These are phyloP conservation scores for Stropharia rugosoannulata DNA, from an alignment of 768 basidiomycete species.

Conservation along the genomic window DNA sequence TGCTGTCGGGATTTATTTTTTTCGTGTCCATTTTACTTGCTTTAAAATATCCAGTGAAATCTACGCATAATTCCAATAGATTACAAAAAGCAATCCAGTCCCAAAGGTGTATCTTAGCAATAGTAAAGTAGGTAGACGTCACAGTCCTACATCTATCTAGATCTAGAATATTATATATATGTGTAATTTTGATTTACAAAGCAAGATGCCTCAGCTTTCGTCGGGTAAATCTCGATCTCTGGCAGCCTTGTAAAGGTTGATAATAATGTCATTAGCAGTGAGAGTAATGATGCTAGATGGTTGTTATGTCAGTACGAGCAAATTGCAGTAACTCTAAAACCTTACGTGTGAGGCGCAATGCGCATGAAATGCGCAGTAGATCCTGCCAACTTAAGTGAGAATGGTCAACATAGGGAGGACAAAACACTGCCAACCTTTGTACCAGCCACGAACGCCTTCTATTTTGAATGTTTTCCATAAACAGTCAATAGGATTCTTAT, in stretches of 20 bases:
- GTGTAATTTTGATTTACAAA: neutral
- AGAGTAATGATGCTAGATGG: conserved; percentile 78
- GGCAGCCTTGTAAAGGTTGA: conserved; percentile 59
- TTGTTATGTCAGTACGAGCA: neutral
- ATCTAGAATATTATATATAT: neutral
- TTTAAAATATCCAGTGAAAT: no score
- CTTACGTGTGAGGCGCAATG: conserved; percentile 90
- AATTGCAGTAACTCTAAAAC: neutral
- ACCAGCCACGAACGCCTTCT: conserved; percentile 93
- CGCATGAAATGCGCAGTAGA: conserved; percentile 92
- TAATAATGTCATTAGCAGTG: conserved; percentile 82
- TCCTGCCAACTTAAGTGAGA: conserved; percentile 40
- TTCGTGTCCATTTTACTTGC: no score
- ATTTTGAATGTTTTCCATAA: conserved; percentile 92
- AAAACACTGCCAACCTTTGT: conserved; percentile 64
- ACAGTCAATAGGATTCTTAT: conserved; percentile 93
- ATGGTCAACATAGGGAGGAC: neutral
- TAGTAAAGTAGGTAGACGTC: no score
- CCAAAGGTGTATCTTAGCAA: no score
- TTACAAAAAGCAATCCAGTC: no score
- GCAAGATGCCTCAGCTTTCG: conserved; percentile 18
- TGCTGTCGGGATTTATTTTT: no score
- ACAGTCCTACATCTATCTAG: neutral
- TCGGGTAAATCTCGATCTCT: conserved; percentile 32
- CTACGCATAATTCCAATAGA: no score